phyloP scores from a whole-genome alignment of 306 rosid species.

The Rubus parviflorus region DNA sequence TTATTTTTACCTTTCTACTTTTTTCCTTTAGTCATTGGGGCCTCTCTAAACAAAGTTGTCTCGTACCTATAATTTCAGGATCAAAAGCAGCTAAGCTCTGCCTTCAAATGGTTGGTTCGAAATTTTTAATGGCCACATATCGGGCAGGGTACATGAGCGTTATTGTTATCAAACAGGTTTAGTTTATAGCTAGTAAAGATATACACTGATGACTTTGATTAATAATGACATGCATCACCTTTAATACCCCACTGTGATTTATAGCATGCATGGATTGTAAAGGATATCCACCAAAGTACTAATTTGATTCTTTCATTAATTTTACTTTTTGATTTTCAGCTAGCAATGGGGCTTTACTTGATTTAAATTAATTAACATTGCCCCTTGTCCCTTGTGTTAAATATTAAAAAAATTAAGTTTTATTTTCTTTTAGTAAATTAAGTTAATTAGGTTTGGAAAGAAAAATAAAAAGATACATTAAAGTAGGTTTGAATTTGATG shows the following conservation, averaged over 20 bases:
- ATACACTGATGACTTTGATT: neutral
- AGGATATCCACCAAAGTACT: neutral
- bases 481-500: too few species aligned
- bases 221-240: constrained; percentile 26
- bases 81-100: constrained; percentile 55
- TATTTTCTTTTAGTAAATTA: too few species aligned
- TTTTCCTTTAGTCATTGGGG: constrained; percentile 59
- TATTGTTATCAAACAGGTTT: constrained; percentile 39
- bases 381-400: too few species aligned
- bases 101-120: constrained; percentile 46
- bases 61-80: constrained; percentile 64
- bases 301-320: neutral
- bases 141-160: constrained; percentile 34
- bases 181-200: too few species aligned
- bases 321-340: neutral
- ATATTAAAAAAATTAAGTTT: too few species aligned
- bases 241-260: constrained; percentile 31
- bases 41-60: constrained; percentile 74
- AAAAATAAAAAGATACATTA: too few species aligned
- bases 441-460: too few species aligned
- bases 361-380: neutral
- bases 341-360: neutral
- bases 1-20: constrained; percentile 47
- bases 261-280: constrained; percentile 1
- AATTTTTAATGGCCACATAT: constrained; percentile 36